Conservation (phyloP, 2,329 filamentous ascomycete genomes). For the Aspergillus novoparasiticus region DNA sequence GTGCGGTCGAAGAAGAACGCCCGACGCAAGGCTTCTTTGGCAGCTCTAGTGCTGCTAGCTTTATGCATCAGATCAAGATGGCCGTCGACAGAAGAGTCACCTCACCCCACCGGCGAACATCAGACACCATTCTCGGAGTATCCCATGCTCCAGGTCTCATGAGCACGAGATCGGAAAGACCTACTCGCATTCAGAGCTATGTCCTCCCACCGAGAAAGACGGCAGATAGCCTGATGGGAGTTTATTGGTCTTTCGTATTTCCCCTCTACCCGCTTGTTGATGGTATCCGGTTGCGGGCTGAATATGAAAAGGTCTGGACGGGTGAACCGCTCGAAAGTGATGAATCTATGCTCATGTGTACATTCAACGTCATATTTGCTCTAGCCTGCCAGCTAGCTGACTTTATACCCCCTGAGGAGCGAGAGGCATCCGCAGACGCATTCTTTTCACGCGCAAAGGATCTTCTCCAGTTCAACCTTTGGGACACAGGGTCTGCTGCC, state of each 20-base stretch:
- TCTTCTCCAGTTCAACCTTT: constrained; percentile 46
- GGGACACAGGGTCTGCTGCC: constrained; percentile 48
- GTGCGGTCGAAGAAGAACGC: constrained; percentile 46
- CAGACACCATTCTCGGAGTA: constrained; percentile 18
- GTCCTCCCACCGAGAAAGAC: constrained; percentile 50
- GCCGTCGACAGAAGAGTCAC: constrained; percentile 42
- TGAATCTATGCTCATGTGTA: constrained; percentile 49
- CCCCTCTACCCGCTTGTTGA: constrained; percentile 53
- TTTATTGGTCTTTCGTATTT: constrained; percentile 53
- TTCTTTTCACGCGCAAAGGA: constrained; percentile 50
- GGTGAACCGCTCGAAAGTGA: constrained; percentile 41
- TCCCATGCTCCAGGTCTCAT: constrained; percentile 23
- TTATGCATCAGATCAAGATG: constrained; percentile 51
- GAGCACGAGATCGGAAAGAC: constrained; percentile 19
- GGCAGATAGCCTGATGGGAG: constrained; percentile 49
- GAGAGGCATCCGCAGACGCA: constrained; percentile 43
- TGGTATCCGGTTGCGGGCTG: constrained; percentile 35
- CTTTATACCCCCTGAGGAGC: constrained; percentile 41
- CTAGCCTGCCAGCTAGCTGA: constrained; percentile 50
- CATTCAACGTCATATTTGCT: constrained; percentile 52
- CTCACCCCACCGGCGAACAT: constrained; percentile 23
- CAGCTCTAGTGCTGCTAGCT: constrained; percentile 51
- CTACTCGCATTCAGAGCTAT: constrained; percentile 29
- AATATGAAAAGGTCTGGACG: constrained; percentile 47
- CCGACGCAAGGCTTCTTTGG: constrained; percentile 50